Evolutionary conservation across 2,329 filamentous ascomycete species (phyloP).

Genomic region (Corinectria fuckeliana): DNA sequence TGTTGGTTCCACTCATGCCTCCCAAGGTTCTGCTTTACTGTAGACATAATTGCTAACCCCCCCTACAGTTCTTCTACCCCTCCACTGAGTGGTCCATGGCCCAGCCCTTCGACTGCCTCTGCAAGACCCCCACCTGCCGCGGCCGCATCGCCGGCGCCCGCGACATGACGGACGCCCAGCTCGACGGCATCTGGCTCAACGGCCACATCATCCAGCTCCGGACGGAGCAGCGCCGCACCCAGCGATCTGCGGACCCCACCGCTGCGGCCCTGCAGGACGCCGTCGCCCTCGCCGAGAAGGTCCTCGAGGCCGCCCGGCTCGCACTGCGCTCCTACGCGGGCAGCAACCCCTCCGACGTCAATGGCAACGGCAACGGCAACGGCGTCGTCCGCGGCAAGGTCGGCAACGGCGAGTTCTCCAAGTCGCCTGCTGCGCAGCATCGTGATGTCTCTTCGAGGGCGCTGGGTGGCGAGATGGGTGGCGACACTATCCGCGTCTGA

Average conservation of each 20-base stretch:
- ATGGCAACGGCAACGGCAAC: conserved; percentile 29
- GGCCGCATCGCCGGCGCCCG: conserved; percentile 69
- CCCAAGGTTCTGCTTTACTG: neutral
- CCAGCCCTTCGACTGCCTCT: conserved; percentile 73
- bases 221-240: conserved; percentile 45
- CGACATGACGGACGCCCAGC: conserved; percentile 60
- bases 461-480: conserved; percentile 67
- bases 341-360: conserved; percentile 13
- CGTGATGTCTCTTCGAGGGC: conserved; percentile 61
- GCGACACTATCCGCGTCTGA: conserved; percentile 55
- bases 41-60: neutral
- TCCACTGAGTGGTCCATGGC: conserved; percentile 79
- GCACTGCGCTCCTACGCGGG: conserved; percentile 50
- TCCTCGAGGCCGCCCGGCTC: conserved; percentile 52
- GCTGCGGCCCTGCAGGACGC: conserved; percentile 51
- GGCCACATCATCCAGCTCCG: conserved; percentile 64
- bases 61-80: conserved; percentile 72
- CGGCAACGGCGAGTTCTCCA: conserved; percentile 30
- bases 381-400: conserved; percentile 16
- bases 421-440: conserved; percentile 38
- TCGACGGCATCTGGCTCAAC: conserved; percentile 68
- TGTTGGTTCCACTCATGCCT: conserved; percentile 41
- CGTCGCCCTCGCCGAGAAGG: conserved; percentile 54
- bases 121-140: conserved; percentile 62
- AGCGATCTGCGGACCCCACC: conserved; percentile 45